A percentile compares a stretch with the other conserved stretches of the same genome.
Evolutionary conservation across 805 yeast genomes (phyloP).

Genomic region (Maudiozyma serrabonitensis): DNA sequence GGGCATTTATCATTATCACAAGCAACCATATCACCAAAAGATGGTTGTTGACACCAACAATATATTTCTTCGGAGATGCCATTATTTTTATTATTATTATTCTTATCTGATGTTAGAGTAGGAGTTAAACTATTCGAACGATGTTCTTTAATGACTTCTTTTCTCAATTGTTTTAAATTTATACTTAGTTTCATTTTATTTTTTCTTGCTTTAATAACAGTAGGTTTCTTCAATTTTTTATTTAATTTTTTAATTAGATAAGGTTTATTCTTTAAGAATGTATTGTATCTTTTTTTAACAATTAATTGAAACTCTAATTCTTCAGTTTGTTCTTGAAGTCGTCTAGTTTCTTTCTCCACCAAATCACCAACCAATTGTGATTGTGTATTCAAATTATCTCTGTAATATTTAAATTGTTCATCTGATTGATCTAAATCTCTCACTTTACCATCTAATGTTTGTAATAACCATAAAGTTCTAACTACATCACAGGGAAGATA

Average conservation of each 20-base stretch:
- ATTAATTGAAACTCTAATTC: constrained; percentile 7
- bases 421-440: background rate
- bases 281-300: constrained; percentile 4
- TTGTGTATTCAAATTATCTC: constrained; percentile 7
- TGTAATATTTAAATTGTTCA: background rate
- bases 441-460: constrained; percentile 23
- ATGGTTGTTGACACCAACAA: constrained; percentile 39
- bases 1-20: constrained; percentile 75
- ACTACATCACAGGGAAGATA: constrained; percentile 37
- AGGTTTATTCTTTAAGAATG: constrained; percentile 1
- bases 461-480: constrained; percentile 34
- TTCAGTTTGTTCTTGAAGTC: constrained; percentile 5
- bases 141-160: background rate
- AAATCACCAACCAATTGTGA: constrained; percentile 9
- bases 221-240: background rate
- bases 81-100: background rate
- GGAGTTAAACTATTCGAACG: background rate
- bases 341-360: constrained; percentile 6
- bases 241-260: background rate
- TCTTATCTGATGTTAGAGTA: too few relatives aligned
- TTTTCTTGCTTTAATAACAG: background rate
- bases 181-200: constrained; percentile 2
- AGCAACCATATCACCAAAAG: constrained; percentile 77
- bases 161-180: constrained; percentile 2
- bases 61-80: constrained; percentile 16